Evolutionary conservation across 129 eudicot genomes (phyloP).

Genomic region (Flaveria sonorensis): DNA sequence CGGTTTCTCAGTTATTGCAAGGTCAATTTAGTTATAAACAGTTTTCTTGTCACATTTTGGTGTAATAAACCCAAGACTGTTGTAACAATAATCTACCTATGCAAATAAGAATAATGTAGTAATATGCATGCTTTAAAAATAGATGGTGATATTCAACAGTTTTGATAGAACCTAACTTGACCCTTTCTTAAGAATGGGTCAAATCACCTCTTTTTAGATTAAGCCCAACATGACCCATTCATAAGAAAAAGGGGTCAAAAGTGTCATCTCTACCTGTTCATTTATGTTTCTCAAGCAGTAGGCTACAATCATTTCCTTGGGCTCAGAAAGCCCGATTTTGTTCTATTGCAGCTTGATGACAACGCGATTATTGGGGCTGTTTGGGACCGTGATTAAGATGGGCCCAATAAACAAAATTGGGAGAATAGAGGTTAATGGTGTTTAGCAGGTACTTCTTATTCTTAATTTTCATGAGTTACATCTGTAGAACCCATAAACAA

Average conservation of each 20-base stretch:
- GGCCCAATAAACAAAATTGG: not conserved
- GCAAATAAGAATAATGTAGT: not conserved
- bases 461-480: not conserved
- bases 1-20: not conserved
- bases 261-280: not conserved
- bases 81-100: not conserved
- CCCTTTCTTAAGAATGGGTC: not conserved
- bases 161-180: not conserved
- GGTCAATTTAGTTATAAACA: not conserved
- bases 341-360: conserved; percentile 22
- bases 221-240: not conserved
- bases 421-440: conserved; percentile 24
- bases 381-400: conserved; percentile 16
- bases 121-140: not conserved
- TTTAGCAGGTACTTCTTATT: conserved; percentile 2
- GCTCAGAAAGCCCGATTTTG: not conserved
- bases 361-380: not conserved
- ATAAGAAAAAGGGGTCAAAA: not conserved
- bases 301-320: conserved; percentile 1
- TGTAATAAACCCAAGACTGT: not conserved
- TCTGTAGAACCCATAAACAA: not conserved
- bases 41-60: not conserved
- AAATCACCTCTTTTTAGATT: not conserved
- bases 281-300: not conserved
- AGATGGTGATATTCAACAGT: not conserved